These are phyloP conservation scores for Sporothrix brunneoviolacea DNA, from an alignment of 2,329 filamentous ascomycete genomes.

Conservation along the genomic window DNA sequence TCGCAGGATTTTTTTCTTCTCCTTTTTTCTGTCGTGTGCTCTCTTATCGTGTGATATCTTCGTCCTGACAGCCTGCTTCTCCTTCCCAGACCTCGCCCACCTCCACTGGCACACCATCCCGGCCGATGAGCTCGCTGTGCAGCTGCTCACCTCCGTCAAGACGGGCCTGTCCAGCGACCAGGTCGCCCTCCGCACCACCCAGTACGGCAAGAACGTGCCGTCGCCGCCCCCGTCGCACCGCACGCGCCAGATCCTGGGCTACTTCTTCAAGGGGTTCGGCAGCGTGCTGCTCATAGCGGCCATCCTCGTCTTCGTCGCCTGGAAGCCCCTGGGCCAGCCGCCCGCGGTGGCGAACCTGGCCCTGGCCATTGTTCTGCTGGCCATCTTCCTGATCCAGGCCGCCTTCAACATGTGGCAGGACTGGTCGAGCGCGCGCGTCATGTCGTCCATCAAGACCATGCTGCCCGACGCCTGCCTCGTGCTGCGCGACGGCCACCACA, in stretches of 20 bases:
- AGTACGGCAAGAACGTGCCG: constrained; percentile 62
- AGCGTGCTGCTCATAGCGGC: constrained; percentile 61
- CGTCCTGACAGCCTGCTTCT: no score
- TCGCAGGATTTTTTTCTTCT: no score
- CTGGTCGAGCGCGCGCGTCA: constrained; percentile 69
- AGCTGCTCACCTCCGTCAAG: constrained; percentile 48
- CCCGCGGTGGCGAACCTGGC: constrained; percentile 64
- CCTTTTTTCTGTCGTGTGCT: no score
- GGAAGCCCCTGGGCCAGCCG: constrained; percentile 67
- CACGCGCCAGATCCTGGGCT: constrained; percentile 53
- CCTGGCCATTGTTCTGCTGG: constrained; percentile 63
- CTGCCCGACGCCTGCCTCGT: constrained; percentile 66
- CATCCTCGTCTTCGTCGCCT: constrained; percentile 69
- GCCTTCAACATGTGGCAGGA: constrained; percentile 66
- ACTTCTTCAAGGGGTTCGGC: constrained; percentile 74
- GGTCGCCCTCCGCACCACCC: constrained; percentile 44
- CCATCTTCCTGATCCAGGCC: constrained; percentile 64
- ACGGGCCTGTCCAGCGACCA: constrained; percentile 56
- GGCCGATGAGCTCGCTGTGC: constrained; percentile 50
- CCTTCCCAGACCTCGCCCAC: constrained; percentile 47
- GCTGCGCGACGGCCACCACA: constrained; percentile 49
- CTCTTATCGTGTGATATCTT: no score
- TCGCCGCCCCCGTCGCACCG: constrained; percentile 58
- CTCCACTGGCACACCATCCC: constrained; percentile 63
- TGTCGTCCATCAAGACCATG: constrained; percentile 75